Evolutionary conservation across 2,329 filamentous ascomycete genomes (phyloP).

Genomic region (Arthrobotrys conoides): DNA sequence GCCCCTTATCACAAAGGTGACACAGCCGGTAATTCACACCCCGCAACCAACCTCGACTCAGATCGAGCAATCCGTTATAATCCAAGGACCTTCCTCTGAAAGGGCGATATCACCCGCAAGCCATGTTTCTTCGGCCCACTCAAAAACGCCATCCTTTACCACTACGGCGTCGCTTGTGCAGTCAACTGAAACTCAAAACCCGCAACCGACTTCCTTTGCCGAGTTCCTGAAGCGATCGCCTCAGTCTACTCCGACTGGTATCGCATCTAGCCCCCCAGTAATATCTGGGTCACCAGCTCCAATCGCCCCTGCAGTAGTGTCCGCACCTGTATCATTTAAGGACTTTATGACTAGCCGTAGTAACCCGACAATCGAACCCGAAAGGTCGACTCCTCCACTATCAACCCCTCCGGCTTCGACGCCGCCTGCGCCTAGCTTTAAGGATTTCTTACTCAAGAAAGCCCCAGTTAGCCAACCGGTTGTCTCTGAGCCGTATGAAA

Average conservation of each 20-base stretch:
- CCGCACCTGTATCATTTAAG: slow-evolving; percentile 56
- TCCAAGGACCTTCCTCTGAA: slow-evolving; percentile 40
- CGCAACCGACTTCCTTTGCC: slow-evolving; percentile 50
- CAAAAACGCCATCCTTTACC: slow-evolving; percentile 48
- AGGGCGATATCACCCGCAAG: slow-evolving; percentile 51
- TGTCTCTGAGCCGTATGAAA: background rate
- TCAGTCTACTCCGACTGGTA: slow-evolving; percentile 40
- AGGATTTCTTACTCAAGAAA: slow-evolving; percentile 53
- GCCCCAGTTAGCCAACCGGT: slow-evolving; percentile 21
- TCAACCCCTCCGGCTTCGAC: slow-evolving; percentile 28
- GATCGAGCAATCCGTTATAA: slow-evolving; percentile 45
- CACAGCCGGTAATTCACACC: slow-evolving; percentile 53
- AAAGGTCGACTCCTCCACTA: slow-evolving; percentile 33
- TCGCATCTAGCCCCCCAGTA: slow-evolving; percentile 35
- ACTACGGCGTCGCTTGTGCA: slow-evolving; percentile 22
- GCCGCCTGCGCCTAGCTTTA: slow-evolving; percentile 53
- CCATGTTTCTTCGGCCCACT: slow-evolving; percentile 52
- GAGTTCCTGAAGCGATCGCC: slow-evolving; percentile 53
- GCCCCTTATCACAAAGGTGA: slow-evolving; percentile 54
- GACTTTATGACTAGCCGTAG: slow-evolving; percentile 47
- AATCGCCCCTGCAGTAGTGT: slow-evolving; percentile 1
- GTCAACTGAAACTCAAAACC: slow-evolving; percentile 40
- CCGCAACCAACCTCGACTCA: slow-evolving; percentile 45
- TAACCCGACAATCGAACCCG: slow-evolving; percentile 35
- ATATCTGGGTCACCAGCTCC: slow-evolving; percentile 21